Evolutionary conservation across 371 early-diverging fungal genomes (phyloP), one percentile per base, ranked within the genome.

Genomic region (Lichtheimia hyalospora): DNA sequence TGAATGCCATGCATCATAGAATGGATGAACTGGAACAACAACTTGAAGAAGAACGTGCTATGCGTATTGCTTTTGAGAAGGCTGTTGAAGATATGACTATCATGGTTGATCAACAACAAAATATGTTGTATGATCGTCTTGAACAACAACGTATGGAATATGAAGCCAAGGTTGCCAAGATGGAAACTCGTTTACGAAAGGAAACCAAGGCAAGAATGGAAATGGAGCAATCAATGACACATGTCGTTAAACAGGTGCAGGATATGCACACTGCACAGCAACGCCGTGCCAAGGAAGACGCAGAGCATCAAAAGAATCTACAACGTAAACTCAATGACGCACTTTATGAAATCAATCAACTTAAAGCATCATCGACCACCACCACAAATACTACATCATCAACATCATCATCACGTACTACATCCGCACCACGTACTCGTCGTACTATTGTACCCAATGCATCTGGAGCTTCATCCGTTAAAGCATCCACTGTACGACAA

Each of bases 21-120:
- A 24, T 72, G 14, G 53, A 61, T 23, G 48, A 48, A 5, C 58
- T 74, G 21, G 73, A 77, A 52, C 55, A 61, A 6, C 67, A 61
- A 14, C 60, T 77, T 3, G 54, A 52, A 4, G 69, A 74, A 67
- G 78, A 77, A 63, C 68, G 66, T 1, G 69, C 71, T 3, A 74
- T 74, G 73, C 78, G 78, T 18, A 65, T 69, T 20, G 73, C 72
- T 1, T 74, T 77, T 58, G 78, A 77, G 52, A 74, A 71, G 23
- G 73, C 78, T 20, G 71, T 74, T 71, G 78, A 77, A 54, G 73
- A 77, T 16, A 77, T 77, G 78, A 67, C 71, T 14, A 25, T 74
- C 13, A 52, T 74, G 15, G 67, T 77, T 40, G 74, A 77, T 44
- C 68, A 77, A 28, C 78, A 77, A 46, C 74, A 77, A 49, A 70